These are phyloP conservation scores for Scalesia atractyloides DNA, from an alignment of 129 eudicot species.

Conservation along the genomic window DNA sequence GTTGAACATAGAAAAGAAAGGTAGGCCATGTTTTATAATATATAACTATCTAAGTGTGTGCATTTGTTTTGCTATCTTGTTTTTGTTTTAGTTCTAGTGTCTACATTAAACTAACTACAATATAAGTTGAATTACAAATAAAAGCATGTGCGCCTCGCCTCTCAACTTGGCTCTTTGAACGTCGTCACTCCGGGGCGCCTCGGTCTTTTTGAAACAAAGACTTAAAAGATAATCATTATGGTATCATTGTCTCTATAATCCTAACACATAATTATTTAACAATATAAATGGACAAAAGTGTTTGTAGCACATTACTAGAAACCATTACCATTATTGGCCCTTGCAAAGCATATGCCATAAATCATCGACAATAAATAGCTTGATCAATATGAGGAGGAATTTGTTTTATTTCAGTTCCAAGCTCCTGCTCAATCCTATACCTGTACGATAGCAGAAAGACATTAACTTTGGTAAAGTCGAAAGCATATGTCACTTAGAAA, in stretches of 20 bases:
- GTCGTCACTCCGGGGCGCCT: background rate
- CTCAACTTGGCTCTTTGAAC: background rate
- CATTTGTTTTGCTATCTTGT: too few relatives aligned
- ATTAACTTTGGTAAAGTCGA: slow-evolving; percentile 8
- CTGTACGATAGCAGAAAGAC: slow-evolving; percentile 36
- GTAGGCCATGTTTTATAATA: too few relatives aligned
- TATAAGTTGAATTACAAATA: slow-evolving; percentile 1
- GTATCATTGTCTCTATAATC: background rate
- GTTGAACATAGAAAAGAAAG: too few relatives aligned
- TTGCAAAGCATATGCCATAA: slow-evolving; percentile 4
- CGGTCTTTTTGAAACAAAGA: background rate
- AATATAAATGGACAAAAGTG: background rate
- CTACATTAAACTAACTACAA: background rate
- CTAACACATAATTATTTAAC: background rate
- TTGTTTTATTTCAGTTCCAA: slow-evolving; percentile 73
- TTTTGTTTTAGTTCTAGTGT: too few relatives aligned
- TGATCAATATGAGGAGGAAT: slow-evolving; percentile 70
- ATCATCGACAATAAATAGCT: slow-evolving; percentile 61
- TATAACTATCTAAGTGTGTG: too few relatives aligned
- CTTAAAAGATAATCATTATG: background rate
- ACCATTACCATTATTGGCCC: slow-evolving; percentile 26
- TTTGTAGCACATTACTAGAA: slow-evolving; percentile 5
- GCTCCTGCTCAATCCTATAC: slow-evolving; percentile 79
- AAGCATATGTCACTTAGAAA: slow-evolving; percentile 4
- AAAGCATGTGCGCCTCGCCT: background rate